Base-by-base conservation (phyloP, 2,329 filamentous ascomycete species). In the Cytospora paraplurivora region DNA sequence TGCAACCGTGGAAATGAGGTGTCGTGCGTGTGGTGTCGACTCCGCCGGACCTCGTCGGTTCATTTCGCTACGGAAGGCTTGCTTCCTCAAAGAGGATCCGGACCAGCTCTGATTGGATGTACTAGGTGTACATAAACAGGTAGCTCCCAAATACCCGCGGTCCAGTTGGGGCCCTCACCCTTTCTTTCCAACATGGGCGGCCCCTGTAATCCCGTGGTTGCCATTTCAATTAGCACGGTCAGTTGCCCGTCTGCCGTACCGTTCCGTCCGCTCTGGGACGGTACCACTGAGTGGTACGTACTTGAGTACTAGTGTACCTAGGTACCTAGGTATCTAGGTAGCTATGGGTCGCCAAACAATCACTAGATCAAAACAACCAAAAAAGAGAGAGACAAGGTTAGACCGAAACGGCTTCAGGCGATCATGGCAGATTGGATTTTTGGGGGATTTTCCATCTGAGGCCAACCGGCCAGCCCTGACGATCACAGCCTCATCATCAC, bases 61-160 rank as follows among this genome's bases (percentile, higher is more conserved):
- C 52, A 54, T 54, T 54, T 54, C 52, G 52, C 52, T 54, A 54
- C 32, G 32, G 52, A 27, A 47, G n/a, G 44, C 44, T 47, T 21
- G 44, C 44, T 47, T 47, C 44, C 21, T 10, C n/a, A 47, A 47
- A 47, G 44, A 47, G 44, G 44, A 47, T 47, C 44, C 44, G 10
- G 35, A 37, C 12, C 8, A 37, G 44, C n/a, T 17, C 44, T 47
- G 44, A 47, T 47, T 47, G 44, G 44, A n/a, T 47, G 44, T 17
- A 47, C n/a, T 19, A 19, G 21, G n/a, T 27, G 27, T 27, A 27
- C 27, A 27, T 27, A 3, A 27, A 2, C 27, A 27, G 27, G 27
- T 27, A 27, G 27, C 27, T 27, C 27, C 17, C n/a, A 47, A 19
- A 47, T 47, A 47, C 44, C 44, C 44, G 44, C 44, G 27, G 44